These are phyloP conservation scores for Saprolegnia diclina DNA, from an alignment of 352 stramenopile species.

Conservation along the genomic window DNA sequence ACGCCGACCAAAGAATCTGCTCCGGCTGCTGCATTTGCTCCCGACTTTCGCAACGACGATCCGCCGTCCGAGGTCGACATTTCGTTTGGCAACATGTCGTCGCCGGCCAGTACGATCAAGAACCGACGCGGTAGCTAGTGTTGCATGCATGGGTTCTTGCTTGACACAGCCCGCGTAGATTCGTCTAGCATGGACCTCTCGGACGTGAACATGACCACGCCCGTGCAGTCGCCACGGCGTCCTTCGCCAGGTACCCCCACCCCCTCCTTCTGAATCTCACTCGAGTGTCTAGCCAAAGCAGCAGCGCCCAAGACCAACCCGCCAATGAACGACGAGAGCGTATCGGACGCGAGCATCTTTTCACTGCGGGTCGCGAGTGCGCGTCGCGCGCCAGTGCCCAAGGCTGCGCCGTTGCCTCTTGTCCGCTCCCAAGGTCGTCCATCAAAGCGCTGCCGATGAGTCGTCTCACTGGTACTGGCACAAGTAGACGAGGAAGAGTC, in stretches of 20 bases:
- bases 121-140: background rate
- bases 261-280: too few relatives aligned
- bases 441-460: background rate
- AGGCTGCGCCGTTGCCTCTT: background rate
- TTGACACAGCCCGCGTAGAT: background rate
- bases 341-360: background rate
- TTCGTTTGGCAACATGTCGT: slow-evolving; percentile 23
- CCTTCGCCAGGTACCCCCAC: too few relatives aligned
- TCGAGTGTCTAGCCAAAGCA: too few relatives aligned
- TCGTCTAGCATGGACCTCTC: background rate
- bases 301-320: background rate
- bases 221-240: background rate
- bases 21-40: too few relatives aligned
- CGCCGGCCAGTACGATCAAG: slow-evolving; percentile 16
- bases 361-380: background rate
- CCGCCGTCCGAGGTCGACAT: background rate
- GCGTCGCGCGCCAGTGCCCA: background rate
- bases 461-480: too few relatives aligned
- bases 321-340: background rate
- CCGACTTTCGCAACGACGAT: background rate
- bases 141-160: too few relatives aligned
- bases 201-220: background rate
- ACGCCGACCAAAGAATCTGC: too few relatives aligned
- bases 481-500: background rate
- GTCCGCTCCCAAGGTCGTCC: background rate